phyloP scores from a whole-genome alignment of 176 grass and related monocot species.

The Poa pratensis region DNA sequence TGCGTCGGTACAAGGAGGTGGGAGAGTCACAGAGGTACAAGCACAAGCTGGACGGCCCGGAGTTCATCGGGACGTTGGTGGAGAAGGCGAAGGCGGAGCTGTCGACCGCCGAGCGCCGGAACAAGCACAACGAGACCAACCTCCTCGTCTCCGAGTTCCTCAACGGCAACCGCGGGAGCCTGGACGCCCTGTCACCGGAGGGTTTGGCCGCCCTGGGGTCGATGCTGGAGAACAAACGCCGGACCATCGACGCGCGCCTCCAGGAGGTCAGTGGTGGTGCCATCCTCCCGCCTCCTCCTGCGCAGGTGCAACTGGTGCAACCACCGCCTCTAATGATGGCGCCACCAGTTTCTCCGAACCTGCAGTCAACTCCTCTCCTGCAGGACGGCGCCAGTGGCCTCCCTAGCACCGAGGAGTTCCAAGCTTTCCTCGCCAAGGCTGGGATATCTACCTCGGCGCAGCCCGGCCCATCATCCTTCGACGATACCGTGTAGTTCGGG shows the following conservation, averaged over 20 bases:
- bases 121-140: constrained; percentile 15
- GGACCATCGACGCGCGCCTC: not conserved
- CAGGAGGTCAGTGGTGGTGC: not conserved
- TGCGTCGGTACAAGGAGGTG: not conserved
- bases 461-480: not conserved
- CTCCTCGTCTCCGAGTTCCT: constrained; percentile 31
- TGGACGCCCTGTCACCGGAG: not conserved
- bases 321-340: no score
- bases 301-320: no score
- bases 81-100: not conserved
- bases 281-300: not conserved
- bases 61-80: not conserved
- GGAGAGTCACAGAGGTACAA: constrained; percentile 3
- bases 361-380: no score
- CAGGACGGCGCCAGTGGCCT: not conserved
- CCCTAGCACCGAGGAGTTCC: not conserved
- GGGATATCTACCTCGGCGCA: not conserved
- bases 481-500: not conserved
- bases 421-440: not conserved
- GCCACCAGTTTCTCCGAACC: no score
- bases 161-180: not conserved
- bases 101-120: not conserved
- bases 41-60: constrained; percentile 39
- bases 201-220: not conserved
- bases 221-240: not conserved